Conservation (phyloP, 768 basidiomycete species). For the Phallus indusiatus region DNA sequence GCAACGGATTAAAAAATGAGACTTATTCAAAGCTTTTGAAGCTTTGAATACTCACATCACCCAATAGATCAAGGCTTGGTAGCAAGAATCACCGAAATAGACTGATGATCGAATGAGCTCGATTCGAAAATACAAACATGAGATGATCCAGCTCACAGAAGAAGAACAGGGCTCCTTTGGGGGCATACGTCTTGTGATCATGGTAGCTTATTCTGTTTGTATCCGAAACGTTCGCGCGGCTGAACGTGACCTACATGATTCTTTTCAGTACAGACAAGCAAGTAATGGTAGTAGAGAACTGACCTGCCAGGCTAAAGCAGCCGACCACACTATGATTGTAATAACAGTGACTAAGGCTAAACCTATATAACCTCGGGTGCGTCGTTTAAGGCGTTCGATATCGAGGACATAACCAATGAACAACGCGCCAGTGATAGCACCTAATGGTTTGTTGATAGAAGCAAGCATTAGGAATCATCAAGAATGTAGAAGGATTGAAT, state of each 20-base stretch:
- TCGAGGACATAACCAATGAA: constrained; percentile 35
- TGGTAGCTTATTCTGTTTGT: constrained; percentile 19
- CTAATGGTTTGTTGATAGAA: no score
- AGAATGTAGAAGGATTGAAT: neutral
- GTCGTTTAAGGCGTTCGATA: constrained; percentile 22
- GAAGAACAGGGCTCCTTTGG: constrained; percentile 31
- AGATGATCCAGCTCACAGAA: constrained; percentile 23
- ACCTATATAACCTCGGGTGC: constrained; percentile 31
- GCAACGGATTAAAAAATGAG: constrained; percentile 28
- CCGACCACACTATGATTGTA: constrained; percentile 28
- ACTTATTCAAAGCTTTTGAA: constrained; percentile 11
- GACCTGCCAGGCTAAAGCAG: constrained; percentile 31
- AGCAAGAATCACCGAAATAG: constrained; percentile 25
- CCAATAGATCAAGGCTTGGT: constrained; percentile 16
- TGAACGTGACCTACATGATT: constrained; percentile 22
- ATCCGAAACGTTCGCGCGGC: constrained; percentile 15
- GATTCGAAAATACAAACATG: neutral
- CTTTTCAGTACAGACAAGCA: neutral
- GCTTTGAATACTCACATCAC: constrained; percentile 10
- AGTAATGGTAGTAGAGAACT: neutral
- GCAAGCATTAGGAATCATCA: no score
- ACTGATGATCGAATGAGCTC: constrained; percentile 15
- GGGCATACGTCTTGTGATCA: constrained; percentile 23
- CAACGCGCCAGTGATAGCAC: constrained; percentile 34
- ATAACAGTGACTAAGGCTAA: constrained; percentile 23